Base-by-base conservation (phyloP, 176 grass and related monocot species). In the Cenchrus americanus region DNA sequence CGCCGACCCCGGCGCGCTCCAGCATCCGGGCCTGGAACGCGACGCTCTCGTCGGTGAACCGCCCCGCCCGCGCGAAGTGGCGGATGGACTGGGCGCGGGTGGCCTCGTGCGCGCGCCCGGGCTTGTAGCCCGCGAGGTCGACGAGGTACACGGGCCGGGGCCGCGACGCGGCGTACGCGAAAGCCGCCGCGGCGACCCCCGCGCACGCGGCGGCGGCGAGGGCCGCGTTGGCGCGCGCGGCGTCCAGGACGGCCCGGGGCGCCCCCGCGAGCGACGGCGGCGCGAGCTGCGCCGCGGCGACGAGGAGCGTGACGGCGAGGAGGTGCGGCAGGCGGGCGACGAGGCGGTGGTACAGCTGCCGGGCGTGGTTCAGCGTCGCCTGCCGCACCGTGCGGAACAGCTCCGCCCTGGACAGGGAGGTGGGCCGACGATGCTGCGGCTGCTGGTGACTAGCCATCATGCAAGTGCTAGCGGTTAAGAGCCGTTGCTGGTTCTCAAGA, bases 11-110 rank as follows among this genome's bases (percentile, higher is more conserved):
- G 11, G 89, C 86, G 21, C 87, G 81, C 81, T 84, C 73, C 77
- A 91, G 83, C 87, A 94, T 94, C 82, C 78, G 78, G 48, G 51
- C 74, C 89, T 89, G 89, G 84, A 94, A 92, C 44, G 41, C 14
- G 21, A 64, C 19, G 69, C 89, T 94, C 62, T 92, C 81, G 6
- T 66, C 89, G 13, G 41, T 64, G 87, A 87, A 92, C 49, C 5
- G 18, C 23, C 65, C 82, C 43, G 76, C 72, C 5, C 17, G 5
- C n/a, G 18, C 47, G 90, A 86, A 92, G 50, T 69, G 59, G 0
- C 74, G 78, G 43, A 92, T 61, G 44, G 79, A 69, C 15, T 7
- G 5, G 42, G 77, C 66, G 12, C 86, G 82, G 17, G 86, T 82
- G 14, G 78, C 50, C 67, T 73, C 71, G 82, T 88, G 78, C 23